phyloP scores from a whole-genome alignment of 1,284 basidiomycete species.

The Heterobasidion occidentale region DNA sequence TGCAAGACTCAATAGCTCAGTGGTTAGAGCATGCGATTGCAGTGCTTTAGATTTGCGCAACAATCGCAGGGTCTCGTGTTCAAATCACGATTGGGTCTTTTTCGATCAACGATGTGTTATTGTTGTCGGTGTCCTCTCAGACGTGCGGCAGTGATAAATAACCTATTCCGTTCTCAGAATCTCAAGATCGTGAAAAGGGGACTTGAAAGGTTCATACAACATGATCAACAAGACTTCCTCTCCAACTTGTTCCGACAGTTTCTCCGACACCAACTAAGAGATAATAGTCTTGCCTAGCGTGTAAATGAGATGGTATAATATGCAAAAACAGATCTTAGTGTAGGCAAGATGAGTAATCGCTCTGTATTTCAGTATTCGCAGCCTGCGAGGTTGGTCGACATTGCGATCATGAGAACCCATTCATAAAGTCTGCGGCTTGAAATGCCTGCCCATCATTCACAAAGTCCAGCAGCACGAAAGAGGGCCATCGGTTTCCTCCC shows the following conservation, averaged over 20 bases:
- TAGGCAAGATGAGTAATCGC: too few species aligned
- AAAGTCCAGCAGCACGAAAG: slow-evolving; percentile 42
- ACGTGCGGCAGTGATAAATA: too few species aligned
- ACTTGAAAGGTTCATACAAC: too few species aligned
- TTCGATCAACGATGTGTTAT: neutral
- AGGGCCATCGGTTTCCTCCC: slow-evolving; percentile 33
- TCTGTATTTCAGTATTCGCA: neutral
- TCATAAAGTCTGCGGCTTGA: slow-evolving; percentile 33
- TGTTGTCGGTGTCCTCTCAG: neutral
- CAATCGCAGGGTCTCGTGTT: neutral
- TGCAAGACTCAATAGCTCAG: neutral
- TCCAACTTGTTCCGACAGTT: too few species aligned
- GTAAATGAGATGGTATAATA: too few species aligned
- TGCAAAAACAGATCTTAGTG: too few species aligned
- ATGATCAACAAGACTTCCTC: too few species aligned
- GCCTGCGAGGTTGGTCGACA: too few species aligned
- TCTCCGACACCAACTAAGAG: too few species aligned
- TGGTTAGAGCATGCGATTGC: slow-evolving; percentile 1
- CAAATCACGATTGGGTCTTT: neutral
- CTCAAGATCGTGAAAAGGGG: too few species aligned
- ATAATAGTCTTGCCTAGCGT: too few species aligned
- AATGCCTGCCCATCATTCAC: slow-evolving; percentile 37
- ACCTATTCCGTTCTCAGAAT: too few species aligned
- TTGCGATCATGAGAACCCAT: slow-evolving; percentile 24
- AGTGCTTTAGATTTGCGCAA: neutral